phyloP scores from a whole-genome alignment of 2,329 filamentous ascomycete genomes.

The Monilinia laxa region DNA sequence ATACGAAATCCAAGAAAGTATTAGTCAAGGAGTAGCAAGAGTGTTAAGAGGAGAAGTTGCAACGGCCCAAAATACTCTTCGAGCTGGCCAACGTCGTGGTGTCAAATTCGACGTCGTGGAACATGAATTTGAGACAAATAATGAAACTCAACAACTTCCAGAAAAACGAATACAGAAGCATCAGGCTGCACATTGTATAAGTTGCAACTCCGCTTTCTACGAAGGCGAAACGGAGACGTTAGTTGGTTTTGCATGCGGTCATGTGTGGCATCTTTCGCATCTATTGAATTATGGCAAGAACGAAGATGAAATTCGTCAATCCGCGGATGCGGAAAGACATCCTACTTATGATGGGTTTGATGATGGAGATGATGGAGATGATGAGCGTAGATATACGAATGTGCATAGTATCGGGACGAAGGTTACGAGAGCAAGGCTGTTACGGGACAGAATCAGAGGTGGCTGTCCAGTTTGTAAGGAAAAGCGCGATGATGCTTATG shows the following conservation, averaged over 20 bases:
- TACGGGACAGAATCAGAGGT: slow-evolving; percentile 66
- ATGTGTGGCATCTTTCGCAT: slow-evolving; percentile 77
- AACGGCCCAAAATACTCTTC: slow-evolving; percentile 75
- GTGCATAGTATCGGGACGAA: slow-evolving; percentile 77
- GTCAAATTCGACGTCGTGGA: slow-evolving; percentile 81
- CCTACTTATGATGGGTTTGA: slow-evolving; percentile 41
- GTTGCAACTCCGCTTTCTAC: slow-evolving; percentile 56
- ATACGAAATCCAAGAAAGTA: slow-evolving; percentile 91
- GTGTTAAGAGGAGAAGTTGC: slow-evolving; percentile 87
- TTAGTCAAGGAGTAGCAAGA: slow-evolving; percentile 83
- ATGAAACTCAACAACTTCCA: slow-evolving; percentile 23
- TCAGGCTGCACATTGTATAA: slow-evolving; percentile 59
- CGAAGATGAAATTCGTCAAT: slow-evolving; percentile 43
- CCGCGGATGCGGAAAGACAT: slow-evolving; percentile 40
- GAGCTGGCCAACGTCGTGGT: slow-evolving; percentile 75
- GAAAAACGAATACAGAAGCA: slow-evolving; percentile 22
- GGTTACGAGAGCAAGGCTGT: slow-evolving; percentile 78
- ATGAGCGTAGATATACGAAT: slow-evolving; percentile 45
- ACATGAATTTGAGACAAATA: slow-evolving; percentile 34
- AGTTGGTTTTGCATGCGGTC: slow-evolving; percentile 77
- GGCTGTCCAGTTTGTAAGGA: slow-evolving; percentile 61
- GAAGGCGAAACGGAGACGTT: slow-evolving; percentile 69
- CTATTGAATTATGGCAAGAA: slow-evolving; percentile 52
- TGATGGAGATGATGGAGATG: slow-evolving; percentile 49
- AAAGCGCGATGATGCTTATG: slow-evolving; percentile 13